Evolutionary conservation across 345 rosid species (phyloP).

Genomic region (Atalantia buxifolia): DNA sequence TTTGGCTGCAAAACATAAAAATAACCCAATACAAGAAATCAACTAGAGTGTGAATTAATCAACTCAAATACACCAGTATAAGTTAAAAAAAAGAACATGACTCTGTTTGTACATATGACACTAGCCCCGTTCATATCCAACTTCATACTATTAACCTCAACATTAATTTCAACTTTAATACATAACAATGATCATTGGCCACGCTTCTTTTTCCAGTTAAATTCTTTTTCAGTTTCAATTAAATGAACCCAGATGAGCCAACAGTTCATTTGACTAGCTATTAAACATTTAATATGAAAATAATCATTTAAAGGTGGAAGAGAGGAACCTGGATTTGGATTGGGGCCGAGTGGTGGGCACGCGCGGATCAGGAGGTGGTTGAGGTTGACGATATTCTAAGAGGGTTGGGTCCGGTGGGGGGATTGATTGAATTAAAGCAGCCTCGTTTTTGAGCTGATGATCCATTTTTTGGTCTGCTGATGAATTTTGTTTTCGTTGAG

Average conservation of each 20-base stretch:
- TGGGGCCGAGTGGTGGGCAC: constrained; percentile 16
- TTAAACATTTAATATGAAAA: neutral
- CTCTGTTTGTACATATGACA: neutral
- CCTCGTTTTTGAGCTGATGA: constrained; percentile 17
- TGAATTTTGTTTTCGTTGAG: neutral
- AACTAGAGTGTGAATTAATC: neutral
- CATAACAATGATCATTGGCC: neutral
- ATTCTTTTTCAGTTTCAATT: neutral
- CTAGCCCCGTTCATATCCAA: neutral
- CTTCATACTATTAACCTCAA: neutral
- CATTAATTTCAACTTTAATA: neutral
- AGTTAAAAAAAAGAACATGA: neutral
- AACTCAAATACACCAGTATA: neutral
- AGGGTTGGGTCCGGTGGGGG: constrained; percentile 18
- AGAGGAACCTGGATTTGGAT: constrained; percentile 24
- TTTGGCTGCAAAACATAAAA: constrained; percentile 28
- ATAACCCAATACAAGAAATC: neutral
- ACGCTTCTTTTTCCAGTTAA: neutral
- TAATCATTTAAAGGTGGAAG: neutral
- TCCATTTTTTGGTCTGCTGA: neutral
- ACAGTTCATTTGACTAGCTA: neutral
- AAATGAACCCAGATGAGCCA: neutral
- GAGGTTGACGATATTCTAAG: constrained; percentile 33
- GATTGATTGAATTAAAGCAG: constrained; percentile 16
- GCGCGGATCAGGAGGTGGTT: constrained; percentile 18